Evolutionary conservation across 2,329 filamentous ascomycete genomes (phyloP).

Genomic region (Paecilomyces formosus): DNA sequence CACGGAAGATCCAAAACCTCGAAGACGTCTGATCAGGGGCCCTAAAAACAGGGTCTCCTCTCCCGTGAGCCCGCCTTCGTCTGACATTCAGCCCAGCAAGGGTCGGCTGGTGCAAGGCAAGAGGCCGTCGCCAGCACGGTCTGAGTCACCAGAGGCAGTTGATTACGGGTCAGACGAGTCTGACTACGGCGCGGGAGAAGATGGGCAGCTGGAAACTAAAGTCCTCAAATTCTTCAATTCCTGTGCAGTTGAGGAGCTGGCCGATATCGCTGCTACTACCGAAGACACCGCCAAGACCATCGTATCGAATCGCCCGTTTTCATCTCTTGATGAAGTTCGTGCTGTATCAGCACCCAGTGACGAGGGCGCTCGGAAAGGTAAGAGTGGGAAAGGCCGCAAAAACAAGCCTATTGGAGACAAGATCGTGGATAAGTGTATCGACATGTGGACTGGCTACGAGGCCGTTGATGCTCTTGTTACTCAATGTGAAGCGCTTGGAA

Average conservation of each 20-base stretch:
- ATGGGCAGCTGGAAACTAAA: slow-evolving; percentile 41
- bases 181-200: slow-evolving; percentile 33
- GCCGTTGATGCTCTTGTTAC: slow-evolving; percentile 77
- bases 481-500: slow-evolving; percentile 66
- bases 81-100: slow-evolving; percentile 19
- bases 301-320: slow-evolving; percentile 68
- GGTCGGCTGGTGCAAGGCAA: slow-evolving; percentile 45
- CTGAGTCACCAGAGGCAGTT: slow-evolving; percentile 26
- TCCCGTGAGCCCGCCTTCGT: slow-evolving; percentile 12
- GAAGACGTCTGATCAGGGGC: slow-evolving; percentile 32
- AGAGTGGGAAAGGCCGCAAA: slow-evolving; percentile 44
- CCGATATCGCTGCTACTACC: slow-evolving; percentile 71
- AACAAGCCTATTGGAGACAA: slow-evolving; percentile 55
- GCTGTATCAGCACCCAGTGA: slow-evolving; percentile 47
- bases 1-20: slow-evolving; percentile 21
- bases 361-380: slow-evolving; percentile 33
- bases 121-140: slow-evolving; percentile 27
- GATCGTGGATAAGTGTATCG: slow-evolving; percentile 58
- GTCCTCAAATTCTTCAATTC: slow-evolving; percentile 79
- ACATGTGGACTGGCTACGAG: slow-evolving; percentile 72
- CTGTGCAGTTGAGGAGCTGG: slow-evolving; percentile 66
- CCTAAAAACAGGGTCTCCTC: slow-evolving; percentile 22
- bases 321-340: slow-evolving; percentile 56
- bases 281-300: slow-evolving; percentile 62
- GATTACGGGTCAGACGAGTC: slow-evolving; percentile 41